Evolutionary conservation across 257 asterid species (phyloP), one percentile per base, ranked within the genome.

Genomic region (Lycium ferocissimum): DNA sequence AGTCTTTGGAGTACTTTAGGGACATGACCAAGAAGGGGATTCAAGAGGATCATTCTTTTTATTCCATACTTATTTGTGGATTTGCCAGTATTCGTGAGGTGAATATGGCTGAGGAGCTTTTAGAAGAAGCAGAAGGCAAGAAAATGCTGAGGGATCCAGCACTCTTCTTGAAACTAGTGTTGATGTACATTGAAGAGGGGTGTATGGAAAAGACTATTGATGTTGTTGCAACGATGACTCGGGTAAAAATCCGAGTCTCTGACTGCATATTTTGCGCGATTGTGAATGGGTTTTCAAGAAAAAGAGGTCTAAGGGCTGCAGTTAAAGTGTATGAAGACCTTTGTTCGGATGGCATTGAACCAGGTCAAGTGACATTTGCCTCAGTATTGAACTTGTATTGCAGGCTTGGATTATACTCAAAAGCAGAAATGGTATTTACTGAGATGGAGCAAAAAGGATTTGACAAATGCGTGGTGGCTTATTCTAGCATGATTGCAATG

Each of bases 321-420:
- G 86, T 75, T 0, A 62, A 86, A 81, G 95, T 92, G 57, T 97
- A 94, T 9, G 98, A 93, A 26, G 87, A 91, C 73, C 94, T 97
- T 2, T 61, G 89, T 3, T 9, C 38, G 72, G 90, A 78, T 20
- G 97, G 93, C 37, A 88, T 90, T 40, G 97, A 92, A 63, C 96
- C 98, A 0, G 99, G 99, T n/a, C 98, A 97, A 87, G 98, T 95
- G 63, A 94, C 99, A 37, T 95, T 91, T 38, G 97, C 99, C 15
- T 96, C 98, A 6, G 85, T 91, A 38, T 84, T 89, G 7, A 91
- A 87, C 65, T 85, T 92, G 11, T 97, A 95, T 83, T 84, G 89
- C 83, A 89, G 93, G 1, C 95, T 94, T 7, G 97, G 96, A 66
- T 45, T 83, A 14, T 91, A 91, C 59, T 70, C 91, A 6, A 86